Conservation (phyloP, 148 eudicot species). For the Arbutus unedo region DNA sequence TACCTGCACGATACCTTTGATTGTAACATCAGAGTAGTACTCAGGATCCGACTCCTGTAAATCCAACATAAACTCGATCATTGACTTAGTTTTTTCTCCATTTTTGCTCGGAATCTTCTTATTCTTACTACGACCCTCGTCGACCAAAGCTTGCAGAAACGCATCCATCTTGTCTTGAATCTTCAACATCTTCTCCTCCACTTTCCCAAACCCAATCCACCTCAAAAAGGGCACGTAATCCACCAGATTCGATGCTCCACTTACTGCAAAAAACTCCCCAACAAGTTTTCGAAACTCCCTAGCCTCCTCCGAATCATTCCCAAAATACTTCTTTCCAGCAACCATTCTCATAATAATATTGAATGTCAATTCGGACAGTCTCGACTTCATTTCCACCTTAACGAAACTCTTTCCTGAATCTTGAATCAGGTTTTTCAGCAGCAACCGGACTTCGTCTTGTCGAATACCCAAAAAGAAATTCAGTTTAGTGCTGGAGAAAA, state of each 20-base stretch:
- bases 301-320: constrained; percentile 18
- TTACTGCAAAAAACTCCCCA: constrained; percentile 19
- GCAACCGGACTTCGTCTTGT: constrained; percentile 23
- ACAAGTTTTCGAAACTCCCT: constrained; percentile 15
- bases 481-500: not conserved
- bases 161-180: constrained; percentile 20
- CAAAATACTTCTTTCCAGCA: constrained; percentile 38
- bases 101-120: not conserved
- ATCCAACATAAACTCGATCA: constrained; percentile 28
- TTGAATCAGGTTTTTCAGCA: constrained; percentile 19
- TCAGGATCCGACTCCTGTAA: constrained; percentile 34
- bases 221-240: constrained; percentile 32
- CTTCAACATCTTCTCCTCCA: constrained; percentile 30
- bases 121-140: constrained; percentile 9
- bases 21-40: constrained; percentile 25
- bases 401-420: not conserved
- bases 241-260: constrained; percentile 22
- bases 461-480: constrained; percentile 12
- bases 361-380: constrained; percentile 27
- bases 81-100: constrained; percentile 3
- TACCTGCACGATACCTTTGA: constrained; percentile 45
- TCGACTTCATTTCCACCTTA: constrained; percentile 29
- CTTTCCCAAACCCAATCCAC: constrained; percentile 25
- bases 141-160: constrained; percentile 29
- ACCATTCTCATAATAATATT: constrained; percentile 37